Evolutionary conservation across 306 rosid species (phyloP).

Genomic region (Corylus avellana): DNA sequence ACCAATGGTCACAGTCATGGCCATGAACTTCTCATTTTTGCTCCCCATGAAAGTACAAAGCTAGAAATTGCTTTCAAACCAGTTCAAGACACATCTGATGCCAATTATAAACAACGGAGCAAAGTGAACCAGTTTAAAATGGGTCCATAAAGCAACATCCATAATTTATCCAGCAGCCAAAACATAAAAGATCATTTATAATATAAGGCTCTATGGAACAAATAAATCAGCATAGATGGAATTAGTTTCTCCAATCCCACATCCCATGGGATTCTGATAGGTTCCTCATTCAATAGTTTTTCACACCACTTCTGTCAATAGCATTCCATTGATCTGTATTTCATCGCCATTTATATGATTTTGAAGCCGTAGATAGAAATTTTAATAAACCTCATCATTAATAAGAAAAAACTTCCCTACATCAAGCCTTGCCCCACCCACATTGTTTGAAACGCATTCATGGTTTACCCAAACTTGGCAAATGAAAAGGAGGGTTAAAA

Average conservation of each 20-base stretch:
- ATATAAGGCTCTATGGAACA: not conserved
- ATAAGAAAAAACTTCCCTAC: not conserved
- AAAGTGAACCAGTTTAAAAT: not conserved
- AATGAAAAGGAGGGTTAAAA: not conserved
- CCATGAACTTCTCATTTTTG: not conserved
- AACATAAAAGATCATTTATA: not conserved
- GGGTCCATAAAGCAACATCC: not conserved
- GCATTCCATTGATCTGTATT: not conserved
- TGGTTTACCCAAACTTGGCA: not conserved
- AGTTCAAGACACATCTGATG: not conserved
- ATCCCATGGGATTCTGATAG: too few species aligned
- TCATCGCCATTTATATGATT: not conserved
- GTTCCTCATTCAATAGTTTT: too few species aligned
- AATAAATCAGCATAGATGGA: not conserved
- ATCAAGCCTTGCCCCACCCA: not conserved
- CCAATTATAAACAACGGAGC: not conserved
- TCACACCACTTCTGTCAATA: not conserved
- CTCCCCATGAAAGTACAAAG: not conserved
- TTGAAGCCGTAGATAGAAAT: not conserved
- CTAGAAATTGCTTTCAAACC: not conserved
- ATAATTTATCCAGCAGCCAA: not conserved
- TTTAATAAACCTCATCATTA: not conserved
- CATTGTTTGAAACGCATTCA: not conserved
- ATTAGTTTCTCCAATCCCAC: not conserved
- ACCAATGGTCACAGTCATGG: not conserved